Evolutionary conservation across 257 asterid genomes (phyloP).

Genomic region (Eustoma russellianum): DNA sequence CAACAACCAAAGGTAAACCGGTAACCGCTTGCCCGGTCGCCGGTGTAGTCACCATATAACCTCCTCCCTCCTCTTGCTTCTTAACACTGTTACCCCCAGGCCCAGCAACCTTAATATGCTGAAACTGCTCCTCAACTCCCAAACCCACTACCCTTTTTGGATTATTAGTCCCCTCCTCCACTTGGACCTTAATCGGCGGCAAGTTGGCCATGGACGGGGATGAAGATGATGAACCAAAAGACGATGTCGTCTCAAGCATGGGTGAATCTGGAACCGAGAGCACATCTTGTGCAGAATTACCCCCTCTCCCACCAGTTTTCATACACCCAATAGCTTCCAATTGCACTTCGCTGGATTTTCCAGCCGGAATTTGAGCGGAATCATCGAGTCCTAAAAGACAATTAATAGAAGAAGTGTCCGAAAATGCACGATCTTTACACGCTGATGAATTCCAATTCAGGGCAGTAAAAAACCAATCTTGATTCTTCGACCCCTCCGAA

Average conservation of each 20-base stretch:
- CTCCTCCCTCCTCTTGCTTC: constrained; percentile 55
- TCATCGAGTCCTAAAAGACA: constrained; percentile 67
- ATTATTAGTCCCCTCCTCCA: constrained; percentile 44
- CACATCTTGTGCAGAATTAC: constrained; percentile 33
- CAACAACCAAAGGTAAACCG: constrained; percentile 44
- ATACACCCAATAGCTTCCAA: constrained; percentile 15
- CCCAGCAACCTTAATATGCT: constrained; percentile 43
- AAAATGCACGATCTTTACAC: constrained; percentile 31
- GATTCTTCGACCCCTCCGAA: constrained; percentile 50
- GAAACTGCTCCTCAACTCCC: constrained; percentile 78
- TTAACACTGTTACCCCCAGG: constrained; percentile 17
- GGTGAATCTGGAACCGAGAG: constrained; percentile 87
- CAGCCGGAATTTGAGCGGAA: constrained; percentile 25
- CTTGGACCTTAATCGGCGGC: constrained; percentile 67
- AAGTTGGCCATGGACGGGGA: constrained; percentile 63
- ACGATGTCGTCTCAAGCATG: constrained; percentile 61
- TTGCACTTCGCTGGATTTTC: constrained; percentile 39
- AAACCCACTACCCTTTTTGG: constrained; percentile 24
- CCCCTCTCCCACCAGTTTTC: constrained; percentile 21
- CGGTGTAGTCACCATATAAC: constrained; percentile 10
- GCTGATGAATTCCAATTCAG: constrained; percentile 50
- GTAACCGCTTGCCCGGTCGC: constrained; percentile 23
- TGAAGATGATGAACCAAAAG: constrained; percentile 80
- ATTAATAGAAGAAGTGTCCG: constrained; percentile 75
- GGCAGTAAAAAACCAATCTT: constrained; percentile 82